Base-by-base conservation (phyloP, 1,139 yeast species). In the Suhomyces ambrosiae region DNA sequence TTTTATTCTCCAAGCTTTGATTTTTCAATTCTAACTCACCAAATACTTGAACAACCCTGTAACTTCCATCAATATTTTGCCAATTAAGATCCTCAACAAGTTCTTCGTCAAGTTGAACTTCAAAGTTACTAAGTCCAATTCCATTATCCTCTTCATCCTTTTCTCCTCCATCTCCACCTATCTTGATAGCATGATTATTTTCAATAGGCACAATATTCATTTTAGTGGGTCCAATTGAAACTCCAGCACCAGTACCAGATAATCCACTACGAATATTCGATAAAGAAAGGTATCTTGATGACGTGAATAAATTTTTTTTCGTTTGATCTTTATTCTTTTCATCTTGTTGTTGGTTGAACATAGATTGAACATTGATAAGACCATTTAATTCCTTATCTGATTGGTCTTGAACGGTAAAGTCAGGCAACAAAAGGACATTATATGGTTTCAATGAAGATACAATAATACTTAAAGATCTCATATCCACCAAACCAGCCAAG, bases 61-160 rank as follows among this genome's bases (percentile, higher is more conserved):
- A 86, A 27, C 87, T 87, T 27, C 88, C 90, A 29, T 86, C 81
- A 42, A 86, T 81, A 45, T 76, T 76, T 56, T 90, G 96, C 98
- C 98, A 92, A 41, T 76, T 74, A 41, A 92, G 68, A 16, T 71
- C 62, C 17, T 71, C 68, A n/a, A 80, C 78, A 31, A 92, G 63
- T 8, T 72, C 71, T 14, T 84, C 85, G 45, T 88, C 90, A 29
- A 92, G 65, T 38, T 81, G 70, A 23, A 90, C 76, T 52, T 85
- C 89, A 43, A 82, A 82, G 17, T 90, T 80, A 44, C 81, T 82
- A 21, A 82, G 65, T 7, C 68, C 65, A 16, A 61, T 49, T 3
- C 62, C 59, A 22, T 39, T 39, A n/a, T 34, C 42, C 19, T 37
- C 41, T 10, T 38, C 43, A 13, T 35, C 44, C 7, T 42, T 44